These are phyloP conservation scores for Medicago truncatula DNA, from an alignment of 306 rosid species.

Conservation along the genomic window DNA sequence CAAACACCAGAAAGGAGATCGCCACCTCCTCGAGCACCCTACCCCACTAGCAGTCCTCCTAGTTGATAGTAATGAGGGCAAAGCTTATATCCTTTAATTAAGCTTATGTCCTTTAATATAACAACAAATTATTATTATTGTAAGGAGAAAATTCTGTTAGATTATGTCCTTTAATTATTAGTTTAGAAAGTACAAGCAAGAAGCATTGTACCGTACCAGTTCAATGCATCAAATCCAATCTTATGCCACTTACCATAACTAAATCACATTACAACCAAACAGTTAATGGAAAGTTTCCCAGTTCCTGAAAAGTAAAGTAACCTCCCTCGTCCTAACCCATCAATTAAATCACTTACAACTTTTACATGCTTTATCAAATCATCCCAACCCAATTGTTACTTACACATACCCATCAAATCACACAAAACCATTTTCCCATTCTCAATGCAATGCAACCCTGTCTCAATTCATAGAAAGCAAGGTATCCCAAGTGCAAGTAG, in stretches of 20 bases:
- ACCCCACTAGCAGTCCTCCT: too few species aligned
- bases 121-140: too few species aligned
- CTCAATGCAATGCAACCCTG: slow-evolving; percentile 56
- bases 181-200: neutral
- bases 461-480: slow-evolving; percentile 53
- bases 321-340: slow-evolving; percentile 57
- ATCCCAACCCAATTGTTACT: slow-evolving; percentile 53
- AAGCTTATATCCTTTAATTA: too few species aligned
- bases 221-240: neutral
- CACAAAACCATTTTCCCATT: slow-evolving; percentile 59
- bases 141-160: neutral
- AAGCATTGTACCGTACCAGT: neutral
- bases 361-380: slow-evolving; percentile 48
- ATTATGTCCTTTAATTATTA: neutral
- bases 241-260: neutral
- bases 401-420: slow-evolving; percentile 72
- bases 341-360: slow-evolving; percentile 52
- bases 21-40: too few species aligned
- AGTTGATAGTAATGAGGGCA: neutral
- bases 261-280: slow-evolving; percentile 40
- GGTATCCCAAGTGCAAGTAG: slow-evolving; percentile 62
- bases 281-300: slow-evolving; percentile 45
- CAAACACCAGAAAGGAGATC: too few species aligned
- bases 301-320: slow-evolving; percentile 58
- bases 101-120: too few species aligned